Evolutionary conservation across 176 grass and related monocot genomes (phyloP).

Genomic region (Avena sativa): DNA sequence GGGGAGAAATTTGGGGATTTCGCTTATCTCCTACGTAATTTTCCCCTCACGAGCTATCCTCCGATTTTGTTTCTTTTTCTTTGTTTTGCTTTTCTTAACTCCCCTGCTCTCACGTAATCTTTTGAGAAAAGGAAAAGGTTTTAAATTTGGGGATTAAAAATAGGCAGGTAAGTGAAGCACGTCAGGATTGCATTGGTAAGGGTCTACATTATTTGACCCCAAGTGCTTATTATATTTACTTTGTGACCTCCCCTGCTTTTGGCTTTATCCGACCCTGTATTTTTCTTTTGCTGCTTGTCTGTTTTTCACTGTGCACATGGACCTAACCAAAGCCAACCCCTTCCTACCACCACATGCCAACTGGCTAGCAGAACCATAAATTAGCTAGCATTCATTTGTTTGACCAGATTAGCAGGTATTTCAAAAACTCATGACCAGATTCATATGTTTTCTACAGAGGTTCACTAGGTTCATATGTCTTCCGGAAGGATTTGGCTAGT

Average conservation of each 20-base stretch:
- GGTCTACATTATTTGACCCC: constrained; percentile 56
- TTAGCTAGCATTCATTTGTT: constrained; percentile 31
- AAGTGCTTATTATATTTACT: constrained; percentile 43
- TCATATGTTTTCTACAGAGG: neutral
- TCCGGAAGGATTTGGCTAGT: neutral
- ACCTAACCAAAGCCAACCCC: constrained; percentile 50
- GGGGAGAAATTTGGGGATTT: constrained; percentile 54
- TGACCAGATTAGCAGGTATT: constrained; percentile 8
- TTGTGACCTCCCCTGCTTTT: constrained; percentile 55
- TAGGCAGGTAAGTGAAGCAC: constrained; percentile 61
- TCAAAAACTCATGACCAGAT: constrained; percentile 4
- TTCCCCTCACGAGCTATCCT: constrained; percentile 49
- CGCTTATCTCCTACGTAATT: constrained; percentile 64
- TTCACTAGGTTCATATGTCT: neutral
- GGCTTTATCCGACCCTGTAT: constrained; percentile 55
- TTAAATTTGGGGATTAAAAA: constrained; percentile 54
- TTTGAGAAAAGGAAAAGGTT: constrained; percentile 46
- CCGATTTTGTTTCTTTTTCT: constrained; percentile 30
- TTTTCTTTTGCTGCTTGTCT: constrained; percentile 37
- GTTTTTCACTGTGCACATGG: constrained; percentile 58
- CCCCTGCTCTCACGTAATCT: constrained; percentile 55
- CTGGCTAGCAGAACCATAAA: constrained; percentile 46
- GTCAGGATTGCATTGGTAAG: constrained; percentile 69
- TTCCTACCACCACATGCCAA: constrained; percentile 45
- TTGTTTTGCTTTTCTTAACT: constrained; percentile 47